A percentile compares a stretch with the other conserved stretches of the same genome.
Evolutionary conservation across 2,329 filamentous ascomycete species (phyloP).

Genomic region (Diplodia scrobiculata): DNA sequence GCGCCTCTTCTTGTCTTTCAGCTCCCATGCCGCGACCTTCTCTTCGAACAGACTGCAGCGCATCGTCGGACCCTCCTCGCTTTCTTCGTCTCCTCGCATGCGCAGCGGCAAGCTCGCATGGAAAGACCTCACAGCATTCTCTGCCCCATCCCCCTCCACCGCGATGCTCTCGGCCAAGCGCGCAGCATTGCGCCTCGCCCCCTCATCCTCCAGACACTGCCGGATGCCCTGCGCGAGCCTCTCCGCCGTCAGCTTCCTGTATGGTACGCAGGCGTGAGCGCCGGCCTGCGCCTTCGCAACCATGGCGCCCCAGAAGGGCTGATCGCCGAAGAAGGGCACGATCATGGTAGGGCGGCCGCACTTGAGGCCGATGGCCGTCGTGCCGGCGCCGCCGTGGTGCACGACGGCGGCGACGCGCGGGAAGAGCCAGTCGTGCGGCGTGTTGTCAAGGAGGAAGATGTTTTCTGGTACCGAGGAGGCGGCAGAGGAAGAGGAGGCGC

Average conservation of each 20-base stretch:
- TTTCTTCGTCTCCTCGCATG: not conserved
- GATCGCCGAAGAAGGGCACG: constrained; percentile 78
- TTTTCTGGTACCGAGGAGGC: constrained; percentile 50
- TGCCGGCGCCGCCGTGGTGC: constrained; percentile 65
- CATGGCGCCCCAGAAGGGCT: constrained; percentile 76
- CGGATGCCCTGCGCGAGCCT: constrained; percentile 70
- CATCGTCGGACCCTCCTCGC: constrained; percentile 50
- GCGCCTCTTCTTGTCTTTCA: constrained; percentile 50
- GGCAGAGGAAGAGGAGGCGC: not conserved
- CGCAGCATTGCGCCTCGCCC: constrained; percentile 60
- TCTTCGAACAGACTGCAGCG: constrained; percentile 67
- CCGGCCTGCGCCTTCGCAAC: constrained; percentile 65
- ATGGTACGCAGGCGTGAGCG: constrained; percentile 63
- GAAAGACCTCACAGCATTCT: constrained; percentile 69
- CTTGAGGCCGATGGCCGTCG: constrained; percentile 72
- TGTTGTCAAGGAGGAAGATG: constrained; percentile 72
- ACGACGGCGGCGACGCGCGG: constrained; percentile 20
- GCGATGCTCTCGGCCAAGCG: constrained; percentile 65
- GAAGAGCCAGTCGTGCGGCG: constrained; percentile 77
- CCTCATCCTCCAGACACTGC: constrained; percentile 65
- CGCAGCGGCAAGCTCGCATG: constrained; percentile 60
- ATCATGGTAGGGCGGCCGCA: constrained; percentile 73
- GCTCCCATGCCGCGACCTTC: constrained; percentile 65
- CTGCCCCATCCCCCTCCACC: constrained; percentile 65
- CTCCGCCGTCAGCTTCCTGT: constrained; percentile 66